Evolutionary conservation across 176 grass and related monocot species (phyloP).

Genomic region (Canna indica): DNA sequence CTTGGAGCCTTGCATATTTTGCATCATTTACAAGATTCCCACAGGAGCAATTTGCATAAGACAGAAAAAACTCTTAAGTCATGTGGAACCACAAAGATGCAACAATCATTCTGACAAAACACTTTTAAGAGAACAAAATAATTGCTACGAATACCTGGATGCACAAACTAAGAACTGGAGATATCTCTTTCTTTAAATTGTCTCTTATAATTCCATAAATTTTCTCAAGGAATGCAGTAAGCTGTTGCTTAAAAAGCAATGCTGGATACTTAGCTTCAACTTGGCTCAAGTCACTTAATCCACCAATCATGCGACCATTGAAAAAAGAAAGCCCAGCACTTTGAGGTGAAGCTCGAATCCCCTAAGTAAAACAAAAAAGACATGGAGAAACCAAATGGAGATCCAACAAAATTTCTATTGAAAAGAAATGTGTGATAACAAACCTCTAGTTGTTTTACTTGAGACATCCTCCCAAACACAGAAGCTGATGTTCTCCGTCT

Average conservation of each 20-base stretch:
- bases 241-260: constrained; percentile 98
- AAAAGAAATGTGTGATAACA: background rate
- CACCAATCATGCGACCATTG: constrained; percentile 59
- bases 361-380: constrained; percentile 27
- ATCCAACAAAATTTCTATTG: background rate
- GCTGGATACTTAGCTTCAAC: constrained; percentile 99
- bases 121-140: background rate
- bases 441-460: constrained; percentile 41
- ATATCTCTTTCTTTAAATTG: constrained; percentile 98
- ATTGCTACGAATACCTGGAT: constrained; percentile 55
- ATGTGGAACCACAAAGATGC: constrained; percentile 6
- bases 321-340: constrained; percentile 61
- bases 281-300: constrained; percentile 73
- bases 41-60: background rate
- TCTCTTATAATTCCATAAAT: constrained; percentile 99
- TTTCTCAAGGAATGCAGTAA: constrained; percentile 97
- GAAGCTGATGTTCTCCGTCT: constrained; percentile 76
- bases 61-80: background rate
- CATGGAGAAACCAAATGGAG: constrained; percentile 7
- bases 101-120: background rate
- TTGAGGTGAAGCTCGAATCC: constrained; percentile 83
- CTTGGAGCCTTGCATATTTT: constrained; percentile 64
- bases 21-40: background rate
- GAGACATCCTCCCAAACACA: constrained; percentile 84
- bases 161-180: constrained; percentile 86